phyloP scores from a whole-genome alignment of 1,284 basidiomycete species.

The Ganoderma multipileum region DNA sequence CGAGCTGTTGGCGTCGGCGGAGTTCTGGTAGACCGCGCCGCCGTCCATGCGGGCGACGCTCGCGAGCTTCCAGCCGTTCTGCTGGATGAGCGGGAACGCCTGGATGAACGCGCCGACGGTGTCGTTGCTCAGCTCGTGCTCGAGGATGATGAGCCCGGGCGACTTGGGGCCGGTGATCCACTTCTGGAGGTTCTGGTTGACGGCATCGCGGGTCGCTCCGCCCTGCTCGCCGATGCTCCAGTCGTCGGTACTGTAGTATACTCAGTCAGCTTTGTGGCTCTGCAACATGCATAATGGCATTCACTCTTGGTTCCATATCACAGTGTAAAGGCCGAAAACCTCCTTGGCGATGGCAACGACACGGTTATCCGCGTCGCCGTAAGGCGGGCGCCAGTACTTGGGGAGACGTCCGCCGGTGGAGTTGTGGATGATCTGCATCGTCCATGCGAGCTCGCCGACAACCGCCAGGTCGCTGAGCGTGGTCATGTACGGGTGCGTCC shows the following conservation, averaged over 20 bases:
- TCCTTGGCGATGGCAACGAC: slow-evolving; percentile 77
- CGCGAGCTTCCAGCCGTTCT: slow-evolving; percentile 70
- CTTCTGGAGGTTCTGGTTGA: slow-evolving; percentile 54
- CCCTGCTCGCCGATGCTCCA: slow-evolving; percentile 60
- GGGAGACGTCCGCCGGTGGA: slow-evolving; percentile 79
- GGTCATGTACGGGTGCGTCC: slow-evolving; percentile 84
- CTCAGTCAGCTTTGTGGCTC: background rate
- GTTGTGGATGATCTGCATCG: slow-evolving; percentile 83
- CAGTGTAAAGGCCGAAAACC: slow-evolving; percentile 72
- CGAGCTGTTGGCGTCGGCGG: slow-evolving; percentile 21
- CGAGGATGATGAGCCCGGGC: slow-evolving; percentile 81
- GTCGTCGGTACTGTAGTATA: slow-evolving; percentile 63
- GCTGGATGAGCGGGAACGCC: slow-evolving; percentile 67
- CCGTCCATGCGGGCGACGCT: slow-evolving; percentile 61
- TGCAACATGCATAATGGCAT: slow-evolving; percentile 27
- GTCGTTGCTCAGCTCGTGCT: slow-evolving; percentile 79
- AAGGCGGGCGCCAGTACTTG: slow-evolving; percentile 80
- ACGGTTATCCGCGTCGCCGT: slow-evolving; percentile 78
- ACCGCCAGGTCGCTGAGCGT: slow-evolving; percentile 73
- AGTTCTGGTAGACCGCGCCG: slow-evolving; percentile 62
- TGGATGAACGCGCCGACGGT: slow-evolving; percentile 75
- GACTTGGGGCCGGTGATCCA: slow-evolving; percentile 71
- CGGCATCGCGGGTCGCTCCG: slow-evolving; percentile 50
- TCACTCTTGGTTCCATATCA: slow-evolving; percentile 86
- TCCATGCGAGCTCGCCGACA: slow-evolving; percentile 84